phyloP scores from a whole-genome alignment of 345 rosid genomes.

The Diplotaxis tenuifolia region DNA sequence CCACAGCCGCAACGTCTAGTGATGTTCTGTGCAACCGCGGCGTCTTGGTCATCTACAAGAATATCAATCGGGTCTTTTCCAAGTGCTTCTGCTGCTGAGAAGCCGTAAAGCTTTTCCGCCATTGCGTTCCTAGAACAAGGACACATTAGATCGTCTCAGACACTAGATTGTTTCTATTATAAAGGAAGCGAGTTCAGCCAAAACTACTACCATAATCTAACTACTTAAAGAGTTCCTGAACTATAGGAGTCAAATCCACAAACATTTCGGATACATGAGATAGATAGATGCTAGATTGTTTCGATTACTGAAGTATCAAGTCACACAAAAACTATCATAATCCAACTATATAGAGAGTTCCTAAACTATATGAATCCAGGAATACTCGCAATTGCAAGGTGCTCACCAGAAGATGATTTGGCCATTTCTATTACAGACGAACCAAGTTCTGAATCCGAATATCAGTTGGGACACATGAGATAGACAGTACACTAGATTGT shows the following conservation, averaged over 20 bases:
- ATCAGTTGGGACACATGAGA: neutral
- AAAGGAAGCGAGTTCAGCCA: neutral
- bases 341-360: neutral
- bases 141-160: neutral
- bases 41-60: constrained; percentile 61
- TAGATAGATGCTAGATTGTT: too few relatives aligned
- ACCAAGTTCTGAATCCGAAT: too few relatives aligned
- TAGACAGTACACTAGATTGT: too few relatives aligned
- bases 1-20: constrained; percentile 53
- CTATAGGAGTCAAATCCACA: neutral
- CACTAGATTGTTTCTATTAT: neutral
- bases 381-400: too few relatives aligned
- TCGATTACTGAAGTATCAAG: too few relatives aligned
- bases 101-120: constrained; percentile 86
- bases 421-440: too few relatives aligned
- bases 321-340: too few relatives aligned
- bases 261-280: neutral
- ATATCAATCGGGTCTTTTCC: constrained; percentile 67
- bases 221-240: constrained; percentile 4
- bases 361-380: constrained; percentile 5
- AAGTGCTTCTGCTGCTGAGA: constrained; percentile 73
- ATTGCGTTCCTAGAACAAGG: constrained; percentile 65
- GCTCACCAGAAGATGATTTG: too few relatives aligned
- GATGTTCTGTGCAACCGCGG: constrained; percentile 48
- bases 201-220: neutral